A percentile compares a stretch with the other conserved stretches of the same genome.
Conservation (phyloP, 345 rosid species). For the Eutrema japonicum region DNA sequence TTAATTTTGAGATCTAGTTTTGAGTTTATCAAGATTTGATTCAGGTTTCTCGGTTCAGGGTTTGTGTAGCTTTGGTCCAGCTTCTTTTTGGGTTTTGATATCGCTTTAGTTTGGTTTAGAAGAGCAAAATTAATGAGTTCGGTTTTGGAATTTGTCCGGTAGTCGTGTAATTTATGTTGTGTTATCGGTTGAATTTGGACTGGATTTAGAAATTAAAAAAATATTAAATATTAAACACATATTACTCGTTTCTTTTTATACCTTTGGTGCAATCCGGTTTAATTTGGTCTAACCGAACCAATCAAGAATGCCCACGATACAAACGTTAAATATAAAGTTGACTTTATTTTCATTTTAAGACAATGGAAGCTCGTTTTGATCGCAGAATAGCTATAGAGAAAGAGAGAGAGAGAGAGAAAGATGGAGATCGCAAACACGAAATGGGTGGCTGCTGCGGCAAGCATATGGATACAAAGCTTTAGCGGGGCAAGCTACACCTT, state of each 20-base stretch:
- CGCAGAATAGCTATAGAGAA: background rate
- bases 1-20: slow-evolving; percentile 3
- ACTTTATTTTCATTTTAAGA: slow-evolving; percentile 31
- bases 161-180: background rate
- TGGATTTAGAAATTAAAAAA: too few relatives aligned
- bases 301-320: background rate
- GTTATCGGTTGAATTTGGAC: background rate
- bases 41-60: slow-evolving; percentile 1
- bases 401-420: background rate
- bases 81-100: background rate
- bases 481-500: slow-evolving; percentile 83
- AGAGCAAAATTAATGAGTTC: slow-evolving; percentile 3
- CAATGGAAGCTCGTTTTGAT: slow-evolving; percentile 7
- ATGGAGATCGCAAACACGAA: slow-evolving; percentile 49
- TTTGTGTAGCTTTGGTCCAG: background rate
- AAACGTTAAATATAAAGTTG: slow-evolving; percentile 23
- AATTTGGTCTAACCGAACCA: slow-evolving; percentile 2
- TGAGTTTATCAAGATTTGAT: background rate
- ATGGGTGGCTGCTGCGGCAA: slow-evolving; percentile 80
- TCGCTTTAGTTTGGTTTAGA: background rate
- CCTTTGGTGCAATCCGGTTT: background rate
- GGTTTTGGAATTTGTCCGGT: background rate
- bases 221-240: too few relatives aligned
- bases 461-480: slow-evolving; percentile 90
- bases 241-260: slow-evolving; percentile 6